A percentile compares a stretch with the other conserved stretches of the same genome.
Evolutionary conservation across 2,329 filamentous ascomycete species (phyloP).

Genomic region (Pseudogymnoascus sp.): DNA sequence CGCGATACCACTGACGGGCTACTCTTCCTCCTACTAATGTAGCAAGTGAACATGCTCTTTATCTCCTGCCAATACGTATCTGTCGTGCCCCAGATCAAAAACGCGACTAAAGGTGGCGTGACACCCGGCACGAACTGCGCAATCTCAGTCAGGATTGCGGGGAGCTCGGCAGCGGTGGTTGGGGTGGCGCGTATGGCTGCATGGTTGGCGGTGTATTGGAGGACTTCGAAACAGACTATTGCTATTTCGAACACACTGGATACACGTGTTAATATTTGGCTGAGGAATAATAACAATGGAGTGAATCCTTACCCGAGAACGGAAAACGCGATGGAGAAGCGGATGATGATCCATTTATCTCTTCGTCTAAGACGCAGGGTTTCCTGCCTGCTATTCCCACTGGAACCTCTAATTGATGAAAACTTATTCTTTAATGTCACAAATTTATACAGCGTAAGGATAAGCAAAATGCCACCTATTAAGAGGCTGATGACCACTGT

Average conservation of each 20-base stretch:
- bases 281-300: background rate
- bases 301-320: background rate
- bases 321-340: conserved; percentile 10
- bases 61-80: background rate
- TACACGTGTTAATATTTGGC: background rate
- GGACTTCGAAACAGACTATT: conserved; percentile 10
- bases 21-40: background rate
- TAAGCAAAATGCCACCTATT: conserved; percentile 30
- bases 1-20: background rate
- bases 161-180: background rate
- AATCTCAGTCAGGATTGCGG: background rate
- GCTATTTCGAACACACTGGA: conserved; percentile 8
- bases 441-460: conserved; percentile 36
- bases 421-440: conserved; percentile 20
- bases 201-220: background rate
- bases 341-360: conserved; percentile 12
- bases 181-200: background rate
- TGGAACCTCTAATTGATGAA: background rate
- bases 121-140: conserved; percentile 10
- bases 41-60: background rate
- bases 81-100: conserved; percentile 10
- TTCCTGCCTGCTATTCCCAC: background rate
- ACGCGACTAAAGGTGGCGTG: conserved; percentile 2
- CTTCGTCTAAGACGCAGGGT: background rate
- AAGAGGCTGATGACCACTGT: conserved; percentile 36